Evolutionary conservation across 331 rosid genomes (phyloP), one percentile per base, ranked within the genome.

Genomic region (Pyracantha coccinea): DNA sequence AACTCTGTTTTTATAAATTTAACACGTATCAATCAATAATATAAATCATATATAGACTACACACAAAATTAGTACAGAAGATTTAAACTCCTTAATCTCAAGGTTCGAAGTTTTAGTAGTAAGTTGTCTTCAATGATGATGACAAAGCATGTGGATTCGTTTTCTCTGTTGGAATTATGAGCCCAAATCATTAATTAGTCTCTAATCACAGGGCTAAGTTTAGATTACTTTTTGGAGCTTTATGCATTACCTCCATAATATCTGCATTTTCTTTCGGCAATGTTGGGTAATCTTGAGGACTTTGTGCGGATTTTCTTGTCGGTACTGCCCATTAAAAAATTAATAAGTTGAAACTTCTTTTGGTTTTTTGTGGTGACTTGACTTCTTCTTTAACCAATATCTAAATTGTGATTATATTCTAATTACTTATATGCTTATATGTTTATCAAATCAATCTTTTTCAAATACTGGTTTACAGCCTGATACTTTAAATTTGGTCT

Each of bases 291-390:
- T 13, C 41, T 20, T 35, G 23, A 47, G 62, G 72, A 50, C 59
- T 68, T 7, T 67, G 28, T 41, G n/a, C 59, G 5, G 69, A 75
- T 75, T 80, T 75, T 75, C 77, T 74, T 75, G 80, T 80, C 76
- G 67, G 67, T 35, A 7, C 68, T 35, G 24, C 67, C 7, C 54
- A 12, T 15, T 8, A 27, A 33, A 8, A 25, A 52, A 35, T 28
- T 23, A 58, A 11, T 44, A 64, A n/a, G 11, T 45, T 27, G 23
- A 31, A 17, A 50, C 45, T 54, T 28, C 15, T 0, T 28, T 35
- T 53, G 23, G 14, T 38, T 59, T 8, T 45, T 41, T 8, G 8
- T 20, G 33, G 24, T 35, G 57, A 50, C 52, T 61, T 35, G 57
- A 50, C 52, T 61, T 14, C 17, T 45, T 25, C 14, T 28, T 41